A percentile compares a stretch with the other conserved stretches of the same genome.
Conservation (phyloP, 352 stramenopile species). For the Phytophthora constricta region DNA sequence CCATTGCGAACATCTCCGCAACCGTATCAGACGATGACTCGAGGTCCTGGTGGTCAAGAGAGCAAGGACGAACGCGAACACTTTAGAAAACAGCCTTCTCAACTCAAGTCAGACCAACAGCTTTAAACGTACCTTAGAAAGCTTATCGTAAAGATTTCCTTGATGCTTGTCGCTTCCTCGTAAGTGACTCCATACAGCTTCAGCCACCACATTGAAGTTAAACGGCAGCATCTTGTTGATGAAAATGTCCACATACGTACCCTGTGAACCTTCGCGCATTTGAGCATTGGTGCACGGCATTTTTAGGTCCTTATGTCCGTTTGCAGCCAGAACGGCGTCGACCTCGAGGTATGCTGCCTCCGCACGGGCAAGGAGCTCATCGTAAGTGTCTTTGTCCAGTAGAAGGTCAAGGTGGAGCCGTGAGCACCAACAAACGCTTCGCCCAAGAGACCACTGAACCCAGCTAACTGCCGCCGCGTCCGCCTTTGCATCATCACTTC, state of each 20-base stretch:
- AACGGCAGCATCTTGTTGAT: conserved; percentile 59
- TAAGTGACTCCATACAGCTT: conserved; percentile 54
- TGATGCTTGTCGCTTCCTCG: conserved; percentile 48
- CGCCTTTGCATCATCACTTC: conserved; percentile 43
- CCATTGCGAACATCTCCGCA: conserved; percentile 43
- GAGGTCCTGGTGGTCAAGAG: conserved; percentile 35
- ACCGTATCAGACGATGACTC: conserved; percentile 46
- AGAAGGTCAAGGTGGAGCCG: conserved; percentile 38
- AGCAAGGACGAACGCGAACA: background rate
- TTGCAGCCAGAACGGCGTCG: conserved; percentile 41
- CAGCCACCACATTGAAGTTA: conserved; percentile 40
- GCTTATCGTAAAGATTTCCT: conserved; percentile 49
- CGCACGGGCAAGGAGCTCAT: conserved; percentile 36
- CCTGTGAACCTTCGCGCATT: conserved; percentile 38
- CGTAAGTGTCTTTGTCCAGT: conserved; percentile 44
- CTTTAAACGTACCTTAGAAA: conserved; percentile 34
- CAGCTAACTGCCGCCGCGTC: conserved; percentile 37
- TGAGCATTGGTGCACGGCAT: conserved; percentile 39
- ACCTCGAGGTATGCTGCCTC: conserved; percentile 44
- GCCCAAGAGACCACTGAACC: conserved; percentile 34
- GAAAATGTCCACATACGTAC: conserved; percentile 52
- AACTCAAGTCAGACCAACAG: too few species aligned
- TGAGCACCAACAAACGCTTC: conserved; percentile 13
- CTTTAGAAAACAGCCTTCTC: too few species aligned
- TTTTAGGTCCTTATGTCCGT: conserved; percentile 44